These are phyloP conservation scores for Hypsizygus marmoreus DNA, from an alignment of 768 basidiomycete genomes.

Conservation along the genomic window DNA sequence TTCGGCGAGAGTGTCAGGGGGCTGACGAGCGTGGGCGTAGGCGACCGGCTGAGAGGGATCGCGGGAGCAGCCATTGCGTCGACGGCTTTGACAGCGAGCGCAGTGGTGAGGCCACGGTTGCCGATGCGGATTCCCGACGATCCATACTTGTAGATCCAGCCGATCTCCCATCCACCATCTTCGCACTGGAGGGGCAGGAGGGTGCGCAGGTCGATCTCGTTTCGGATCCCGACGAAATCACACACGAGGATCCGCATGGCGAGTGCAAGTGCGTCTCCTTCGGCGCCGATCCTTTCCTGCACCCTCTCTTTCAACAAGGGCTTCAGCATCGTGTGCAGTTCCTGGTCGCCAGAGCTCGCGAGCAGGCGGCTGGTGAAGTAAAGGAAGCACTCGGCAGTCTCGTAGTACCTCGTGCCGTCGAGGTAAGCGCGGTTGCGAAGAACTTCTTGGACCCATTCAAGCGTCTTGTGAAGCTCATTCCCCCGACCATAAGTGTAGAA, in stretches of 20 bases:
- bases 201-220: conserved; percentile 44
- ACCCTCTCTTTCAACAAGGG: conserved; percentile 46
- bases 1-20: conserved; percentile 10
- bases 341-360: conserved; percentile 29
- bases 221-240: conserved; percentile 37
- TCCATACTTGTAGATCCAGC: conserved; percentile 61
- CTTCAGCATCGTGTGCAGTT: conserved; percentile 37
- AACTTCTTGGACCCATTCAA: conserved; percentile 51
- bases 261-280: conserved; percentile 55
- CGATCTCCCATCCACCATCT: conserved; percentile 57
- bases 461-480: conserved; percentile 41
- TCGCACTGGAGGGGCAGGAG: conserved; percentile 51
- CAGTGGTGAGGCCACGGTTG: conserved; percentile 57
- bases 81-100: conserved; percentile 54
- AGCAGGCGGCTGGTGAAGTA: conserved; percentile 53
- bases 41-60: conserved; percentile 8
- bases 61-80: conserved; percentile 22
- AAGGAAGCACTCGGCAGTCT: conserved; percentile 52
- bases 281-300: conserved; percentile 49
- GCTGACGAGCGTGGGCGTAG: conserved; percentile 17
- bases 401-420: conserved; percentile 58
- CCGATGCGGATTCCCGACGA: conserved; percentile 49
- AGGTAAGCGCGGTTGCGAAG: conserved; percentile 54
- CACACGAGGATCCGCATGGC: conserved; percentile 57
- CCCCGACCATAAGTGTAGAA: conserved; percentile 54